These are phyloP conservation scores for Ballota nigra DNA, from an alignment of 257 asterid genomes.

Conservation along the genomic window DNA sequence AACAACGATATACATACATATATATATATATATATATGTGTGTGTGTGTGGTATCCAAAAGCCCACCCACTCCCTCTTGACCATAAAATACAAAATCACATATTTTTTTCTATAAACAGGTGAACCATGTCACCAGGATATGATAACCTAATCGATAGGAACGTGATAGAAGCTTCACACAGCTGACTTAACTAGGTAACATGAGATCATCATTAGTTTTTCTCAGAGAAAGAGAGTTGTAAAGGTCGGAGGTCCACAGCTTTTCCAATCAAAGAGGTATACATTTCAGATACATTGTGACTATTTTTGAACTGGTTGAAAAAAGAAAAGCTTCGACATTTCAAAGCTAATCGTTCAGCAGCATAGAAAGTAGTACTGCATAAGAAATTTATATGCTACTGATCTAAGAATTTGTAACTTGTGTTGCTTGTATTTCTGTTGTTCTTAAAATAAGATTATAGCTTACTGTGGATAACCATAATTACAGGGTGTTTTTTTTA, in stretches of 20 bases:
- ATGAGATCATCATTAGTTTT: too few species aligned
- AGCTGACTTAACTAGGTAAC: too few species aligned
- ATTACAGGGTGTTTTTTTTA: neutral
- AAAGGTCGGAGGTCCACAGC: neutral
- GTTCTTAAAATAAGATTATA: constrained; percentile 10
- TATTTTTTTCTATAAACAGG: too few species aligned
- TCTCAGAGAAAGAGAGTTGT: neutral
- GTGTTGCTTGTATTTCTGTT: neutral
- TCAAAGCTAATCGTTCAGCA: neutral
- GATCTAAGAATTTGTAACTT: constrained; percentile 1
- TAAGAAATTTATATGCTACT: neutral
- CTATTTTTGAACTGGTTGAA: neutral
- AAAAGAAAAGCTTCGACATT: neutral
- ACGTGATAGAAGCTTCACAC: too few species aligned
- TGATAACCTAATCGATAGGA: neutral
- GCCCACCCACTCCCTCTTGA: too few species aligned
- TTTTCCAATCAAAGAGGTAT: neutral
- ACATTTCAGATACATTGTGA: neutral
- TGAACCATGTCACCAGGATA: neutral
- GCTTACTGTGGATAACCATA: neutral
- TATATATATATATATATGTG: too few species aligned
- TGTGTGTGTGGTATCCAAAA: too few species aligned
- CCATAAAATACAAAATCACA: too few species aligned
- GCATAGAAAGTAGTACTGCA: neutral
- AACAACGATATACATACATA: too few species aligned